A percentile compares a stretch with the other conserved stretches of the same genome.
Evolutionary conservation across 2,329 filamentous ascomycete species (phyloP).

Genomic region (Sporothrix humicola): DNA sequence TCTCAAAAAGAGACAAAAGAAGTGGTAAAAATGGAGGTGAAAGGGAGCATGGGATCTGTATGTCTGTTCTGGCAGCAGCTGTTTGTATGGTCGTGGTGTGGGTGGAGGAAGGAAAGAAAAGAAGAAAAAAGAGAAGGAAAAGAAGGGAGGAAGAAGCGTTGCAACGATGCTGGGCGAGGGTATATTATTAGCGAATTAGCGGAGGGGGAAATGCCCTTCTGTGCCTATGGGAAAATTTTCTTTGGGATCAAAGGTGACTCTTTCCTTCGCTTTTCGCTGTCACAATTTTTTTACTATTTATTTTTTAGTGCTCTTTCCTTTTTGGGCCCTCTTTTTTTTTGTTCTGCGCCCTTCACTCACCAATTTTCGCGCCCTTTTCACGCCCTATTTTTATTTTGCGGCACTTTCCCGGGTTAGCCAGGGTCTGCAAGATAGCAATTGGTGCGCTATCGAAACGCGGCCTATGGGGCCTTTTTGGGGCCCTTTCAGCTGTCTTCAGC

Average conservation of each 20-base stretch:
- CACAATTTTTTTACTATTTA: conserved; percentile 4
- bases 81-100: conserved; percentile 13
- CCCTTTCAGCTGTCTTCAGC: conserved; percentile 6
- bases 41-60: conserved; percentile 9
- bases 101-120: conserved; percentile 25
- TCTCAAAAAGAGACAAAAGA: conserved; percentile 43
- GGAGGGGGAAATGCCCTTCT: conserved; percentile 13
- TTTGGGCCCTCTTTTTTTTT: conserved; percentile 1
- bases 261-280: conserved; percentile 30
- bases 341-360: background rate
- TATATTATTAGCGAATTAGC: conserved; percentile 32
- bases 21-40: conserved; percentile 31
- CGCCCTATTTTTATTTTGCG: conserved; percentile 16
- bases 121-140: conserved; percentile 30
- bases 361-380: background rate
- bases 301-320: conserved; percentile 20
- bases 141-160: conserved; percentile 30
- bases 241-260: conserved; percentile 37
- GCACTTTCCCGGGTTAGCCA: conserved; percentile 18
- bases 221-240: conserved; percentile 35
- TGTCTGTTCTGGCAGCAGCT: background rate
- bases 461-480: background rate
- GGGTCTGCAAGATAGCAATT: conserved; percentile 22
- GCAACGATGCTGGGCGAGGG: conserved; percentile 21
- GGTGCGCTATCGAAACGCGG: conserved; percentile 6